Percentiles rank a stretch among this genome's conserved stretches.
Conservation (phyloP, 768 basidiomycete species). For the Suillus hirtellus region DNA sequence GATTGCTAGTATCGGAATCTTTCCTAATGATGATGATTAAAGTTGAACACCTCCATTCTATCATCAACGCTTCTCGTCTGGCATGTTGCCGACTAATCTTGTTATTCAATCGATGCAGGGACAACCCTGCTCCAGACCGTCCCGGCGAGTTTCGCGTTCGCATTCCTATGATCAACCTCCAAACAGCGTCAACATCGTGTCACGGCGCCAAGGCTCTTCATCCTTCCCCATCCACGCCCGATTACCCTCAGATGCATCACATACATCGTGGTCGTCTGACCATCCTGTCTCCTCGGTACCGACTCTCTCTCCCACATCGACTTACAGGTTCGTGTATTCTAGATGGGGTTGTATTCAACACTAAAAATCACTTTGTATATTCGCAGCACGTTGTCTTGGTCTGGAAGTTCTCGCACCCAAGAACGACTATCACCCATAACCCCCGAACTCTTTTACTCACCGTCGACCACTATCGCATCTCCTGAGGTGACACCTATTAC, state of each 20-base stretch:
- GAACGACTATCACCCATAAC: constrained; percentile 20
- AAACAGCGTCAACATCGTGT: not conserved
- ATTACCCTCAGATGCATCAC: constrained; percentile 2
- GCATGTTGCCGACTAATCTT: not conserved
- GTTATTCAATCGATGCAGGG: not conserved
- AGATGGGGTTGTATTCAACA: not conserved
- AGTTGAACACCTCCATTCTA: not conserved
- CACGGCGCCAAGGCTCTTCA: not conserved
- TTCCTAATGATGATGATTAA: not conserved
- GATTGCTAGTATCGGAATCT: not conserved
- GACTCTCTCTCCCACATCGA: constrained; percentile 24
- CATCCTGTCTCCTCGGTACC: constrained; percentile 21
- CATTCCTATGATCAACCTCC: not conserved
- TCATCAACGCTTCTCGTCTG: not conserved
- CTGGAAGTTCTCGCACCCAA: constrained; percentile 17
- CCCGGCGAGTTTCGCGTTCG: not conserved
- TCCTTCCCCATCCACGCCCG: not conserved
- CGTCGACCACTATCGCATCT: constrained; percentile 12
- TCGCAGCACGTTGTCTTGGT: constrained; percentile 18
- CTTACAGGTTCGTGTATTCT: constrained; percentile 24
- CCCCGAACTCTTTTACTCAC: constrained; percentile 20
- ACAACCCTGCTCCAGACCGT: not conserved
- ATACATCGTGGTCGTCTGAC: not conserved
- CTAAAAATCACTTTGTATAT: not conserved
- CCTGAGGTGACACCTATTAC: constrained; percentile 15